These are phyloP conservation scores for Medicago arabica DNA, from an alignment of 306 rosid genomes.

Conservation along the genomic window DNA sequence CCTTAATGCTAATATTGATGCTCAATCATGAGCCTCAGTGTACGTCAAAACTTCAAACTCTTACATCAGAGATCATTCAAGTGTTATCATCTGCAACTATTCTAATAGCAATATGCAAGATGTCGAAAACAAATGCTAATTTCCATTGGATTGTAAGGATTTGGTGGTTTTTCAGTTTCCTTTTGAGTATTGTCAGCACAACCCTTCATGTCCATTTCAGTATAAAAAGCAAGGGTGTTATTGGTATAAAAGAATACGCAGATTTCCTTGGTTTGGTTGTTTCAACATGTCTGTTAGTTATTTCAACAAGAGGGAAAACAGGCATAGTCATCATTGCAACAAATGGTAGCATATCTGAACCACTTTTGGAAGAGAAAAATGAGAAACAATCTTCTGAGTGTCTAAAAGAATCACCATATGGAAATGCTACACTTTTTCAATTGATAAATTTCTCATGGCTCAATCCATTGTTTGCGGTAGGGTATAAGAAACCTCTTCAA, in stretches of 20 bases:
- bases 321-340: slow-evolving; percentile 42
- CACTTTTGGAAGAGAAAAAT: slow-evolving; percentile 63
- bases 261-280: slow-evolving; percentile 63
- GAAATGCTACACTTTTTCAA: slow-evolving; percentile 68
- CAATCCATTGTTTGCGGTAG: slow-evolving; percentile 75
- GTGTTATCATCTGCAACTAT: slow-evolving; percentile 61
- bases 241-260: slow-evolving; percentile 57
- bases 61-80: slow-evolving; percentile 63
- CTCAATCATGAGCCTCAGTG: slow-evolving; percentile 63
- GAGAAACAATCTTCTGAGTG: slow-evolving; percentile 37
- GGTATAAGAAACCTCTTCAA: slow-evolving; percentile 74
- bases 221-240: slow-evolving; percentile 38
- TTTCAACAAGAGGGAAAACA: slow-evolving; percentile 75
- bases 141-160: slow-evolving; percentile 80
- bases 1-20: slow-evolving; percentile 47
- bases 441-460: slow-evolving; percentile 93
- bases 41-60: slow-evolving; percentile 42
- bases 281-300: slow-evolving; percentile 57
- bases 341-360: slow-evolving; percentile 58
- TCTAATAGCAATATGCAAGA: slow-evolving; percentile 48
- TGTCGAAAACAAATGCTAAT: slow-evolving; percentile 39
- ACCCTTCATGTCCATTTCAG: slow-evolving; percentile 51
- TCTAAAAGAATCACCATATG: slow-evolving; percentile 63
- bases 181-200: slow-evolving; percentile 49
- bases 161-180: slow-evolving; percentile 84